Percentiles rank a stretch among this genome's conserved stretches.
phyloP scores from a whole-genome alignment of 768 basidiomycete genomes.

The Arthromyces matolae region DNA sequence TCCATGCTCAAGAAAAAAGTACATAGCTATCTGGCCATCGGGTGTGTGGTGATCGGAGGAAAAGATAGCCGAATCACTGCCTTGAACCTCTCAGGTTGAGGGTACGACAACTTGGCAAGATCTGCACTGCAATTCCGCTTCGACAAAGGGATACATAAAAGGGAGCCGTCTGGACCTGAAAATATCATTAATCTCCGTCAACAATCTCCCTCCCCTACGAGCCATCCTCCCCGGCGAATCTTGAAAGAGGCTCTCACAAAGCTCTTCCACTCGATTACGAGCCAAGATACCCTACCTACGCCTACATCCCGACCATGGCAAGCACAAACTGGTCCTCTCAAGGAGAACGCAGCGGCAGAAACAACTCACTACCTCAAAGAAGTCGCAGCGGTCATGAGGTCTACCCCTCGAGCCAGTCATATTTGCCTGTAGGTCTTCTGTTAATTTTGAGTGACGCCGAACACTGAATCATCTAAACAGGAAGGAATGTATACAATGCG shows the following conservation, averaged over 20 bases:
- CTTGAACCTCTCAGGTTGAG: too few relatives aligned
- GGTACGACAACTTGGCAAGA: too few relatives aligned
- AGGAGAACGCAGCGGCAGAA: conserved; percentile 26
- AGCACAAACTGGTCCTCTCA: conserved; percentile 30
- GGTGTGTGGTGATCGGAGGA: too few relatives aligned
- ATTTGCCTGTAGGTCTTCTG: conserved; percentile 31
- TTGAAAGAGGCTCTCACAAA: conserved; percentile 28
- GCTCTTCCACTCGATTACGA: conserved; percentile 34
- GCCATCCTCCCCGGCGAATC: conserved; percentile 23
- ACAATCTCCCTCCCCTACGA: conserved; percentile 18
- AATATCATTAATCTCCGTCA: conserved; percentile 36
- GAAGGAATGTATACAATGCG: conserved; percentile 19
- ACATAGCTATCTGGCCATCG: too few relatives aligned
- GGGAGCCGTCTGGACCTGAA: conserved; percentile 35
- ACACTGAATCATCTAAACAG: not conserved
- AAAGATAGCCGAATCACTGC: too few relatives aligned
- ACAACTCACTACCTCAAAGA: conserved; percentile 26
- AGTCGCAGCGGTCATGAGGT: conserved; percentile 35
- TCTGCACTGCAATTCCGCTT: conserved; percentile 45
- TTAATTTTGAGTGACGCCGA: not conserved
- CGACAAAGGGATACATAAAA: conserved; percentile 33
- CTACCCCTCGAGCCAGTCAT: conserved; percentile 29
- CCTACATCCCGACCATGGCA: conserved; percentile 36
- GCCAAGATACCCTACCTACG: conserved; percentile 25
- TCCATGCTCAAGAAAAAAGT: too few relatives aligned